Conservation (phyloP, 164 flowering plant species). For the Umbilicus rupestris region DNA sequence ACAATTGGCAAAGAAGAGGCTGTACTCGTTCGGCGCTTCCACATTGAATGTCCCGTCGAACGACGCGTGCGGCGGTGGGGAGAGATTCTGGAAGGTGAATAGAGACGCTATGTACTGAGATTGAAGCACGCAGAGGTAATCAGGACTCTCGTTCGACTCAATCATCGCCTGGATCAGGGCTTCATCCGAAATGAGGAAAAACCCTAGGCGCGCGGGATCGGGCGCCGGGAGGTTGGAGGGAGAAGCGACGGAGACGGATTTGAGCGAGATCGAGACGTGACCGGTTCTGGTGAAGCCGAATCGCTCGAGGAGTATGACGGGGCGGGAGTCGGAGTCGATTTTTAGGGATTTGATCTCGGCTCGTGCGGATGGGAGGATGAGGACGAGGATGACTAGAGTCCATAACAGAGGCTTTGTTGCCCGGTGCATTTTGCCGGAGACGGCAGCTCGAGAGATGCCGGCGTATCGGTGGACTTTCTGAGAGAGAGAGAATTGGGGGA, state of each 20-base stretch:
- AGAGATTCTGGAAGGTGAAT: conserved; percentile 53
- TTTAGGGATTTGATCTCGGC: conserved; percentile 74
- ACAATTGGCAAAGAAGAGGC: conserved; percentile 76
- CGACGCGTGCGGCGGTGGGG: conserved; percentile 31
- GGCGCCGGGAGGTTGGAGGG: conserved; percentile 15
- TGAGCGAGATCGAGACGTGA: conserved; percentile 42
- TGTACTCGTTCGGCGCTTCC: conserved; percentile 52
- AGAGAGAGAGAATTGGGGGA: too few species aligned
- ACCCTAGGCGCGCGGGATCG: conserved; percentile 50
- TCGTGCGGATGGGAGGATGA: background rate
- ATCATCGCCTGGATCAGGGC: conserved; percentile 49
- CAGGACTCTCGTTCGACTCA: conserved; percentile 45
- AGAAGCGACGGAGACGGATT: conserved; percentile 39
- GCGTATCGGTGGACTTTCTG: too few species aligned
- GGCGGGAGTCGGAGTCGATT: conserved; percentile 47
- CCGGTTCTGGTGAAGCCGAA: conserved; percentile 85
- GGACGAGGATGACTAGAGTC: background rate
- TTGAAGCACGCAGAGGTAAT: conserved; percentile 53
- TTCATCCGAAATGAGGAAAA: conserved; percentile 78
- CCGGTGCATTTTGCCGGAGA: too few species aligned
- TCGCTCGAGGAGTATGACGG: conserved; percentile 74
- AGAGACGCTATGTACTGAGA: conserved; percentile 36
- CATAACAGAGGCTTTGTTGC: too few species aligned
- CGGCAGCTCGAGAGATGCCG: too few species aligned
- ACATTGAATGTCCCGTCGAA: conserved; percentile 43